Percentiles rank a stretch among this genome's conserved stretches.
phyloP scores from a whole-genome alignment of 176 grass and related monocot species.

The Musa acuminata region DNA sequence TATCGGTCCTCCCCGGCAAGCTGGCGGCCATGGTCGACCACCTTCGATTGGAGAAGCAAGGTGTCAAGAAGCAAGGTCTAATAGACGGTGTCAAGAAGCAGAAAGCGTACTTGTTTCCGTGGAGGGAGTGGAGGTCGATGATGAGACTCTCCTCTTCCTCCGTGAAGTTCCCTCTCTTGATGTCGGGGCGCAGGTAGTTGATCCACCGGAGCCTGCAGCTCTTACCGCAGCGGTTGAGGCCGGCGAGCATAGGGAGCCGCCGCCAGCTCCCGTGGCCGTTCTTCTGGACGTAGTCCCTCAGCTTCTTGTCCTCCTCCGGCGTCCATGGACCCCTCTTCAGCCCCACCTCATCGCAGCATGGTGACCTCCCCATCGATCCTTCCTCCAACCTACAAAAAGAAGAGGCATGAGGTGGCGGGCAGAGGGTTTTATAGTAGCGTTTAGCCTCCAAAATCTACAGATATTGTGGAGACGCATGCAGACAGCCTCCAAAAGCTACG shows the following conservation, averaged over 20 bases:
- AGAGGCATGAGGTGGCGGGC: no score
- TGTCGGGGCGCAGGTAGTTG: conserved; percentile 82
- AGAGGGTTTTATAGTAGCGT: no score
- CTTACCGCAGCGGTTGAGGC: conserved; percentile 57
- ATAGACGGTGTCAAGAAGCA: neutral
- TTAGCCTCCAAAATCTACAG: no score
- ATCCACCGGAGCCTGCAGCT: conserved; percentile 87
- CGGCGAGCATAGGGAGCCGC: neutral
- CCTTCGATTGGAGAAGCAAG: neutral
- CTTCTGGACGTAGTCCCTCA: neutral
- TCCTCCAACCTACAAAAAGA: no score
- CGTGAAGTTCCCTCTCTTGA: conserved; percentile 43
- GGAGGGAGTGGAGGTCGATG: neutral
- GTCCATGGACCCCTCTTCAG: neutral
- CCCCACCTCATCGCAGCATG: neutral
- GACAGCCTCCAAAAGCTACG: no score
- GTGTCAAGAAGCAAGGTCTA: neutral
- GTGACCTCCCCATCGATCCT: neutral
- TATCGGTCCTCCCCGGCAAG: conserved; percentile 1
- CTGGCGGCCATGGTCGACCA: neutral
- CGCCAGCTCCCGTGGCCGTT: conserved; percentile 1
- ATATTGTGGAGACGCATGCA: no score
- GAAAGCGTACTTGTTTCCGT: neutral
- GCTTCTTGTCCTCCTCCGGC: conserved; percentile 6
- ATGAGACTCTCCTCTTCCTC: conserved; percentile 14